Evolutionary conservation across 2,329 filamentous ascomycete species (phyloP).

Genomic region (Colletotrichum eremochloae): DNA sequence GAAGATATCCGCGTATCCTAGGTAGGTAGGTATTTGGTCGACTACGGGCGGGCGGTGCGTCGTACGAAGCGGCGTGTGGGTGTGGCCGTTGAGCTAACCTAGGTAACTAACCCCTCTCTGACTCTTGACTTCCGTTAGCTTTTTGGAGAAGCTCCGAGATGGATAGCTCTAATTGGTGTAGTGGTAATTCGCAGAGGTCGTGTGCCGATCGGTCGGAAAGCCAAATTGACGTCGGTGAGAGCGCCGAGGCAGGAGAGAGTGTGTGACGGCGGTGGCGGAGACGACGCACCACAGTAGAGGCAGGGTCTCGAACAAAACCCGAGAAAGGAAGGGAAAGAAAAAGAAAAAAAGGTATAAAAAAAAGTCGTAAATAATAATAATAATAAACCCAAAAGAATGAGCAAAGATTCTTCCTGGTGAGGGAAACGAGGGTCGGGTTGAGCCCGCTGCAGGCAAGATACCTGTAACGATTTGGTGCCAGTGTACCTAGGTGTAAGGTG

Average conservation of each 20-base stretch:
- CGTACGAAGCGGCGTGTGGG: constrained; percentile 8
- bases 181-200: constrained; percentile 44
- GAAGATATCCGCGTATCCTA: constrained; percentile 6
- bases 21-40: neutral
- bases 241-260: neutral
- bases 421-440: constrained; percentile 20
- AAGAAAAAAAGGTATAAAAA: neutral
- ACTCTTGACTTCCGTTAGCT: neutral
- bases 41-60: constrained; percentile 12
- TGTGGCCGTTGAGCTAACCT: neutral
- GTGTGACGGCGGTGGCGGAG: constrained; percentile 9
- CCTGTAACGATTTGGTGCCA: constrained; percentile 15
- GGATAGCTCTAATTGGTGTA: neutral
- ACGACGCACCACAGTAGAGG: constrained; percentile 12
- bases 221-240: constrained; percentile 12
- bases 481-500: constrained; percentile 9
- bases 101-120: neutral
- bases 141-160: neutral
- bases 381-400: neutral
- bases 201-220: constrained; percentile 35
- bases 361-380: neutral
- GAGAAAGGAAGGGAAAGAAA: neutral
- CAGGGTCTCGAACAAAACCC: constrained; percentile 2
- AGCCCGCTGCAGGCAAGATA: constrained; percentile 37
- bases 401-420: constrained; percentile 31